Evolutionary conservation across 805 yeast species (phyloP).

Genomic region (Candida yuanshanica): DNA sequence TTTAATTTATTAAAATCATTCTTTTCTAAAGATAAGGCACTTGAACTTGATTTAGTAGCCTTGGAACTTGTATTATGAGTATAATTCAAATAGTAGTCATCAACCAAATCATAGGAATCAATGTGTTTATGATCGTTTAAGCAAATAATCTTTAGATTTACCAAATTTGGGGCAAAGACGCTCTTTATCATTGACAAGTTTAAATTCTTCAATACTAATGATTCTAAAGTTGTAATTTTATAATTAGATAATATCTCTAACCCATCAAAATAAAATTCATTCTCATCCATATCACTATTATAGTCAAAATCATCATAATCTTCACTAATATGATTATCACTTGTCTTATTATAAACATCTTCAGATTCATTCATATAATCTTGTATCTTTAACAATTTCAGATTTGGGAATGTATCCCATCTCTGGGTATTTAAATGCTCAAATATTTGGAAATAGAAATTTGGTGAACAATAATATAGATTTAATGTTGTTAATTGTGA

Average conservation of each 20-base stretch:
- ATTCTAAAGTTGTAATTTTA: conserved; percentile 9
- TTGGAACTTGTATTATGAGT: neutral
- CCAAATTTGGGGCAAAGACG: conserved; percentile 11
- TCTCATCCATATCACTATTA: conserved; percentile 29
- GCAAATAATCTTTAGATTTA: conserved; percentile 16
- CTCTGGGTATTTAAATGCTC: conserved; percentile 12
- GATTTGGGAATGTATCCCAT: conserved; percentile 11
- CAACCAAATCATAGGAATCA: conserved; percentile 19
- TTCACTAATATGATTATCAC: conserved; percentile 17
- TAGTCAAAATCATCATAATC: conserved; percentile 27
- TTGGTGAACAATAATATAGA: conserved; percentile 22
- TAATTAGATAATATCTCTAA: conserved; percentile 20
- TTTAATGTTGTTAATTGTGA: conserved; percentile 11
- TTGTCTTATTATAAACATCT: conserved; percentile 17
- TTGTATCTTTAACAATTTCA: conserved; percentile 15
- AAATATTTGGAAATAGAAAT: conserved; percentile 18
- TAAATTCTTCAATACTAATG: conserved; percentile 17
- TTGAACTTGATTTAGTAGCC: conserved; percentile 4
- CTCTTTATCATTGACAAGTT: conserved; percentile 18
- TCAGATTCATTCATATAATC: conserved; percentile 25
- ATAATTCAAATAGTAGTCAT: neutral
- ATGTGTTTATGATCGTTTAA: conserved; percentile 17
- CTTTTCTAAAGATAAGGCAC: conserved; percentile 1
- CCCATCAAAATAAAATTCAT: conserved; percentile 33
- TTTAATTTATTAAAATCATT: conserved; percentile 6